Base-by-base conservation (phyloP, 176 grass and related monocot species). In the Carex littledalei region DNA sequence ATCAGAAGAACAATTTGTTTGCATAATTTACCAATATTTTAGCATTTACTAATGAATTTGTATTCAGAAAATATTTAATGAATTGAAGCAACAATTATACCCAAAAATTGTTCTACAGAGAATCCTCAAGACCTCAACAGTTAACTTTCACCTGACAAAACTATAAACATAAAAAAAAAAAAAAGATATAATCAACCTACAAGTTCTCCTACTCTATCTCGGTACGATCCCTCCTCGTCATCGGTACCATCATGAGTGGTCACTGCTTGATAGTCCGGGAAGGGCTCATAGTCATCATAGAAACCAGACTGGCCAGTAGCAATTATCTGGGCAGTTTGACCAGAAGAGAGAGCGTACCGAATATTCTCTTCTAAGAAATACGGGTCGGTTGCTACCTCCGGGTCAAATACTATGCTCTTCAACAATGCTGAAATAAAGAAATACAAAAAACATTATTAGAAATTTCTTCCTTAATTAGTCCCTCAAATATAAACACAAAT, bases 251-350 rank as follows among this genome's bases (percentile, higher is more conserved):
- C 67, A 43, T 34, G 14, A 37, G 67, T 32, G 5, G 24, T 54
- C 50, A 17, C 24, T 78, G 50, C 32, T 14, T 53, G 17, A 56
- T 78, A 5, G 7, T 55, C 15, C 6, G 31, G 22, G 6, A 55
- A 12, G 21, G 6, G 24, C 24, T 17, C 47, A 1, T 87, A 87
- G 84, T 69, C 89, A 4, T 87, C 80, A 64, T 89, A 90, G 87
- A 94, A 97, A 2, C 88, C 90, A 15, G 81, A 66, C 34, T 84
- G 83, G 58, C 87, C 67, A 0, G 92, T 92, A 18, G 88, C 62
- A 74, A 97, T 52, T 88, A 90, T 90, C 81, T 97, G 94, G 21
- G 92, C 90, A 2, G 92, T 91, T 60, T 94, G 85, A 54, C 94
- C 92, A 1, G 90, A 97, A 67, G 82, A 84, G 63, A 97, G 94